Conservation (phyloP, 2,329 filamentous ascomycete species). For the Thermomyces lanuginosus region DNA sequence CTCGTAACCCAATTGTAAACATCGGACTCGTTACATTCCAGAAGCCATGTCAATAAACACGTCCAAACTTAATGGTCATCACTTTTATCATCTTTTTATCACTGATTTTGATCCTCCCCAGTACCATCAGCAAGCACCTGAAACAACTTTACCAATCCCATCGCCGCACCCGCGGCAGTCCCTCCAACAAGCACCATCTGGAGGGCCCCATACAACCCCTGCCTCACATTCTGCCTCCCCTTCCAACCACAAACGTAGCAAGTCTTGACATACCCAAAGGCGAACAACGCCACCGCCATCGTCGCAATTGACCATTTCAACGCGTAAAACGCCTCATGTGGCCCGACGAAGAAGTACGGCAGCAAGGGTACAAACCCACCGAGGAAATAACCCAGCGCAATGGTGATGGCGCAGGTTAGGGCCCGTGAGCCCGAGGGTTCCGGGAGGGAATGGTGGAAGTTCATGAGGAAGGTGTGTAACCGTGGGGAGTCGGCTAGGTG, state of each 20-base stretch:
- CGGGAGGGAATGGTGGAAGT: conserved; percentile 25
- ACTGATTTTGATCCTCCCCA: too few relatives aligned
- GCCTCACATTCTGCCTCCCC: conserved; percentile 17
- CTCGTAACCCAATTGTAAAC: too few relatives aligned
- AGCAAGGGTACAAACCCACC: conserved; percentile 35
- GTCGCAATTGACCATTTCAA: conserved; percentile 38
- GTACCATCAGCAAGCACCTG: conserved; percentile 11
- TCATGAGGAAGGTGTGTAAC: conserved; percentile 25
- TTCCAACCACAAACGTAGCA: conserved; percentile 25
- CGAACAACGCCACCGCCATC: conserved; percentile 32
- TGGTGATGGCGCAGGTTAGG: conserved; percentile 22
- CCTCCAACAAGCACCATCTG: conserved; percentile 28
- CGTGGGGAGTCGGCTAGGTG: conserved; percentile 22
- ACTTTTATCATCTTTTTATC: too few relatives aligned
- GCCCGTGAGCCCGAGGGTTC: conserved; percentile 24
- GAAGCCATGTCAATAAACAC: too few relatives aligned
- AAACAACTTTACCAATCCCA: conserved; percentile 25
- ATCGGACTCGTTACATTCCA: too few relatives aligned
- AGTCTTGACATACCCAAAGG: conserved; percentile 37
- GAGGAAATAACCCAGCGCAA: conserved; percentile 26
- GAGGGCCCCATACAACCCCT: conserved; percentile 19
- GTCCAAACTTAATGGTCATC: too few relatives aligned
- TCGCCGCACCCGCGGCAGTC: conserved; percentile 23
- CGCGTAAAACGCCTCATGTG: conserved; percentile 69
- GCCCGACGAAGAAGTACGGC: conserved; percentile 47